Evolutionary conservation across 306 rosid genomes (phyloP), one percentile per base, ranked within the genome.

Genomic region (Luffa aegyptiaca): DNA sequence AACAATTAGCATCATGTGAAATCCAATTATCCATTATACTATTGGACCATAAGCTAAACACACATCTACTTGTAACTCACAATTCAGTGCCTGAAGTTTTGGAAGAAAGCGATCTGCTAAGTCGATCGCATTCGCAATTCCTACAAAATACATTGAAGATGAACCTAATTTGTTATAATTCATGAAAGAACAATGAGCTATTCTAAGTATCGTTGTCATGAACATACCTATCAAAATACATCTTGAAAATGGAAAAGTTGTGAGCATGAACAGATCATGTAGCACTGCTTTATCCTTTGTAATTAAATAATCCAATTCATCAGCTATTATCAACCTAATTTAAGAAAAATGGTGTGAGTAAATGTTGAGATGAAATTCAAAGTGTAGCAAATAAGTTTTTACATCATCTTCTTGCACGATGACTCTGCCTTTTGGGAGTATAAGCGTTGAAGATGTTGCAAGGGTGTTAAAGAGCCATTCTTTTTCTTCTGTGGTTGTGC

Each of bases 61-160:
- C 16, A 68, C 31, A 0, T 21, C 10, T 11, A 45, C n/a, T 70
- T 2, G 56, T 20, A 56, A 88, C 97, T 91, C 85, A 94, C 98
- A 94, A 85, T 90, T 94, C 81, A 92, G 82, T 65, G 98, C 84
- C 84, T 90, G 88, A 55, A 94, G 96, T 81, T 88, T 88, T 17
- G 98, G 98, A 81, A 94, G 93, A 82, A 92, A 95, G 55, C 97
- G 97, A 82, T 90, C 98, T 35, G 98, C 93, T 36, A 95, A 88
- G 79, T 95, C 97, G 33, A 95, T 95, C 55, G 98, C 97, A 89
- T 95, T 95, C 10, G 98, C 97, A 65, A 92, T 87, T 72, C 97
- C 98, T 95, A 88, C 55, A 82, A 81, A 75, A 37, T 57, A 58
- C 17, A 6, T 56, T 18, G 17, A 61, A 44, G 45, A 62, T 9